Base-by-base conservation (phyloP, 2,329 filamentous ascomycete species). In the Colletotrichum siamense region DNA sequence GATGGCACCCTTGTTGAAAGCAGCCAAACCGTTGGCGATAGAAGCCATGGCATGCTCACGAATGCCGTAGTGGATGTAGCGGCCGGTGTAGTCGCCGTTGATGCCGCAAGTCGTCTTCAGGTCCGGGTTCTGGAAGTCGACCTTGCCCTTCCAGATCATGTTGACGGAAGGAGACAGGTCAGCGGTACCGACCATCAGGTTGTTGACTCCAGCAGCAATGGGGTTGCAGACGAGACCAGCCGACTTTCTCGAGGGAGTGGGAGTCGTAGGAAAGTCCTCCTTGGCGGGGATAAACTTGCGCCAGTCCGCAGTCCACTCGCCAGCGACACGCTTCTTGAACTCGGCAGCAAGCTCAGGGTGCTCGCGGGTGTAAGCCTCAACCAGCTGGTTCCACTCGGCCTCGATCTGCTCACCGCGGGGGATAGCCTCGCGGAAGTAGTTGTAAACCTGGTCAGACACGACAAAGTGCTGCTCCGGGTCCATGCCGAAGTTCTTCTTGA, bases 41-140 rank as follows among this genome's bases (percentile, higher is more conserved):
- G 88, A 83, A 4, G 87, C 87, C 92, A 93, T 93, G 71, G 91
- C 91, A 79, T 92, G 91, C 78, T 92, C 91, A 7, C 91, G 88
- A 70, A 93, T 88, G 52, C 91, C 91, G 81, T 87, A 92, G 81
- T 91, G 91, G 77, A 92, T 89, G 78, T 91, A 92, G 2, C 91
- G 87, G 4, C 91, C 90, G 1, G 84, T 79, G 77, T 89, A 89
- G 81, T 89, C 84, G 57, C 91, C 92, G 77, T 89, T 90, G 79
- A 90, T 87, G 8, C 89, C 89, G 76, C 87, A 89, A 4, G 81
- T 77, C 1, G 86, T 86, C 67, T 78, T 81, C 18, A 86, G 79
- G 32, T 82, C 82, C 13, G 85, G 86, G 81, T 86, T 44, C 52
- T 90, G 88, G 81, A 90, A 90, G 79, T 89, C 88, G 13, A 88